phyloP scores from a whole-genome alignment of 495 filamentous ascomycete genomes.

The Penicillium atrosanguineum region DNA sequence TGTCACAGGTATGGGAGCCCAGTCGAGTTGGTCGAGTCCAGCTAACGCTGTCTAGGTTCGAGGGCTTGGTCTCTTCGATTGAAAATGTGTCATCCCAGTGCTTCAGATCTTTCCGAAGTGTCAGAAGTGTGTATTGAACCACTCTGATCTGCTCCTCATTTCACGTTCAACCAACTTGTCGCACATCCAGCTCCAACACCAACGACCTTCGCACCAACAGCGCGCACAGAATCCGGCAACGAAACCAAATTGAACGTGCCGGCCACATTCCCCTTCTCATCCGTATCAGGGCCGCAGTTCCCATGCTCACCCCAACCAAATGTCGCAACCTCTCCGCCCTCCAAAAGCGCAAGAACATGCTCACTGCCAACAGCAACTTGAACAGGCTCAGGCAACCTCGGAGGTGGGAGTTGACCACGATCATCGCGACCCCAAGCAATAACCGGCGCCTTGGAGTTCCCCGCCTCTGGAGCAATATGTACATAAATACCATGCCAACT shows the following conservation, averaged over 20 bases:
- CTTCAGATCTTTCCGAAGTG: not conserved
- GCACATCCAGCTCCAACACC: slow-evolving; percentile 81
- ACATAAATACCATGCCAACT: slow-evolving; percentile 84
- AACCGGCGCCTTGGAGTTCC: slow-evolving; percentile 7
- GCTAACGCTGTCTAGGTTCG: slow-evolving; percentile 34
- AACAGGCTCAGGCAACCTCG: slow-evolving; percentile 45
- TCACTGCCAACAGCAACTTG: slow-evolving; percentile 80
- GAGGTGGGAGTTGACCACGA: slow-evolving; percentile 73
- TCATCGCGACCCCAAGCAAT: slow-evolving; percentile 73
- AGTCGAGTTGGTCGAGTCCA: not conserved
- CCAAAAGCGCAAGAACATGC: slow-evolving; percentile 69
- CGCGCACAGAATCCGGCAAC: slow-evolving; percentile 30
- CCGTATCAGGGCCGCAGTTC: slow-evolving; percentile 74
- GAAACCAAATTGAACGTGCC: slow-evolving; percentile 61
- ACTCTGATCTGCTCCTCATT: slow-evolving; percentile 15
- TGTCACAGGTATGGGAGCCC: slow-evolving; percentile 43
- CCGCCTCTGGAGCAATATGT: slow-evolving; percentile 20
- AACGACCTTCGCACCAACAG: slow-evolving; percentile 33
- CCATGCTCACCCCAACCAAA: slow-evolving; percentile 99
- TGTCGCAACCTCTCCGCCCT: slow-evolving; percentile 58
- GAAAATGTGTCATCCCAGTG: slow-evolving; percentile 3
- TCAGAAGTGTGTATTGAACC: not conserved
- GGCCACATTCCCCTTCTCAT: slow-evolving; percentile 61
- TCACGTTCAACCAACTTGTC: slow-evolving; percentile 73
- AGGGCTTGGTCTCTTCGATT: slow-evolving; percentile 47